Conservation (phyloP, 2,329 filamentous ascomycete genomes). For the Xylaria polymorpha region DNA sequence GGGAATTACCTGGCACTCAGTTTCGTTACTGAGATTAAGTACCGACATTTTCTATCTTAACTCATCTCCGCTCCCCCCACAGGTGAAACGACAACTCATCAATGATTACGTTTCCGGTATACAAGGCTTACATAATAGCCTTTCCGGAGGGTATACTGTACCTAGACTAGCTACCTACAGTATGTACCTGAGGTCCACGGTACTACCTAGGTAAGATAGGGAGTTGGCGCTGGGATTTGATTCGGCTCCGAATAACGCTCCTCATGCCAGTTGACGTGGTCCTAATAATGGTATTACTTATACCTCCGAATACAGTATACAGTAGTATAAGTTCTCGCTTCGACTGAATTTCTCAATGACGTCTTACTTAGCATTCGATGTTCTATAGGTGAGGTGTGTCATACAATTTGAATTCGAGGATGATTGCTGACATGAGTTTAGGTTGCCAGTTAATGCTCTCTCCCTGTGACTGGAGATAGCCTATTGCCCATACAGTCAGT, state of each 20-base stretch:
- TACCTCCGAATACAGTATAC: too few species aligned
- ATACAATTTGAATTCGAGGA: background rate
- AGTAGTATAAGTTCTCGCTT: background rate
- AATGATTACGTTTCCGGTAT: conserved; percentile 25
- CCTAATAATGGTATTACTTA: background rate
- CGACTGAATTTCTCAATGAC: background rate
- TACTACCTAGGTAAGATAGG: background rate
- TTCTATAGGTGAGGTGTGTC: background rate
- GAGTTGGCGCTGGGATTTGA: background rate
- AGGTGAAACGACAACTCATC: conserved; percentile 26
- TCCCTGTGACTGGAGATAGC: background rate
- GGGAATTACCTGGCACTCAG: background rate
- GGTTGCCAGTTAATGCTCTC: background rate
- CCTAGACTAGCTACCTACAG: background rate
- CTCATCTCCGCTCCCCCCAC: conserved; percentile 20
- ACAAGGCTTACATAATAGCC: conserved; percentile 20
- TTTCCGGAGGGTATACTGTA: background rate
- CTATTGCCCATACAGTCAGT: background rate
- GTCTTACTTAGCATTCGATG: conserved; percentile 1
- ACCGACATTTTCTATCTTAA: background rate
- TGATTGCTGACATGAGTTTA: background rate
- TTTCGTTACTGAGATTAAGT: conserved; percentile 11
- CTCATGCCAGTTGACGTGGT: background rate
- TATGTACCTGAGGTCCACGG: too few species aligned
- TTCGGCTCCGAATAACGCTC: conserved; percentile 4